phyloP scores from a whole-genome alignment of 202 grass and related monocot species.

The Elaeis oleifera region DNA sequence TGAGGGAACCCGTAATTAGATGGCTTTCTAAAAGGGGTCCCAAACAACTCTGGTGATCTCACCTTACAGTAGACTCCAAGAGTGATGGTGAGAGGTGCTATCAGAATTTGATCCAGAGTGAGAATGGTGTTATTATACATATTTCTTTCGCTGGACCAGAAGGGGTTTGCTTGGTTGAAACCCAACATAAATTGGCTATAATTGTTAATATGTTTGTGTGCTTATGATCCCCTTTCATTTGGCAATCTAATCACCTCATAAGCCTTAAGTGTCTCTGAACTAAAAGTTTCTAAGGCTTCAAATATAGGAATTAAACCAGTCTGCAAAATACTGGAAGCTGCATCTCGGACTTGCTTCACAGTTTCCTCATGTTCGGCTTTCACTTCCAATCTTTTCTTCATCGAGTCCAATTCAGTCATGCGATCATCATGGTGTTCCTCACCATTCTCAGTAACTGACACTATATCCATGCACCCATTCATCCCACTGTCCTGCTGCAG shows the following conservation, averaged over 20 bases:
- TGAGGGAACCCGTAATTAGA: too few species aligned
- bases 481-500: conserved; percentile 22
- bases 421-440: conserved; percentile 21
- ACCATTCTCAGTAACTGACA: conserved; percentile 15
- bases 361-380: conserved; percentile 37
- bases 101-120: too few species aligned
- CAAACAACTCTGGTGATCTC: too few species aligned
- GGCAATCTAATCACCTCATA: conserved; percentile 42
- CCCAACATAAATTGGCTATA: not conserved
- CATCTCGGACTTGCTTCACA: conserved; percentile 30
- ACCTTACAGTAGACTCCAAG: too few species aligned
- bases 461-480: conserved; percentile 20
- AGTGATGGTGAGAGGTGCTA: too few species aligned
- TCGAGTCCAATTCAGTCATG: conserved; percentile 24
- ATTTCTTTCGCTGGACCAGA: too few species aligned
- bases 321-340: conserved; percentile 42
- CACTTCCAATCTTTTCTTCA: conserved; percentile 44
- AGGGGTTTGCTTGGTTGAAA: too few species aligned
- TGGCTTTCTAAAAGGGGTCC: too few species aligned
- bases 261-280: conserved; percentile 32
- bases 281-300: conserved; percentile 48
- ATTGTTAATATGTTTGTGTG: not conserved
- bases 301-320: conserved; percentile 50
- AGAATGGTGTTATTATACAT: too few species aligned
- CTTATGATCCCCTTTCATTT: conserved; percentile 2